A percentile compares a stretch with the other conserved stretches of the same genome.
These are phyloP conservation scores for Erodium texanum DNA, from an alignment of 441 rosid species.

Conservation along the genomic window DNA sequence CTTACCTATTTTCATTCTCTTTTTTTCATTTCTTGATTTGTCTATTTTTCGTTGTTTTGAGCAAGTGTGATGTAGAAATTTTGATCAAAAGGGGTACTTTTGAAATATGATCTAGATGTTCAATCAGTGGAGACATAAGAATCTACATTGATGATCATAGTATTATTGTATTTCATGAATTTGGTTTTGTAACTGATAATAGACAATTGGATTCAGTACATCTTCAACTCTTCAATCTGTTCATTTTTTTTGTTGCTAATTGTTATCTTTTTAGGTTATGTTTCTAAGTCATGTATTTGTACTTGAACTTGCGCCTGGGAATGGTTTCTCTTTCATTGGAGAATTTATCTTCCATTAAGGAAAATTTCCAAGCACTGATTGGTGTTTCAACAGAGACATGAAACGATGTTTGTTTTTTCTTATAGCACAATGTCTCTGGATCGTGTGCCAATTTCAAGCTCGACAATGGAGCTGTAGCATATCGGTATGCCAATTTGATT, in stretches of 20 bases:
- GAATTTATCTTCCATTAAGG: constrained; percentile 42
- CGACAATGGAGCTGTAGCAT: constrained; percentile 74
- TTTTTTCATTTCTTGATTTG: too few species aligned
- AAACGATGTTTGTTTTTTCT: not conserved
- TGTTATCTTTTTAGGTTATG: not conserved
- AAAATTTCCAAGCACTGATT: constrained; percentile 55
- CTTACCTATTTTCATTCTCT: too few species aligned
- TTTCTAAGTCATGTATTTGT: constrained; percentile 13
- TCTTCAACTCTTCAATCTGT: constrained; percentile 8
- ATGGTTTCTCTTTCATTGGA: constrained; percentile 86
- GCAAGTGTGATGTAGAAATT: too few species aligned
- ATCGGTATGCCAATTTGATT: constrained; percentile 77
- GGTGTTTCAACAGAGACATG: constrained; percentile 20
- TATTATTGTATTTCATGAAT: constrained; percentile 69
- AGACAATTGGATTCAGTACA: constrained; percentile 82
- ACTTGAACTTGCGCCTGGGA: constrained; percentile 52
- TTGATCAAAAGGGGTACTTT: too few species aligned
- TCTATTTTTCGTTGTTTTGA: too few species aligned
- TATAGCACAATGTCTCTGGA: constrained; percentile 73
- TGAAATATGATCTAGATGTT: too few species aligned
- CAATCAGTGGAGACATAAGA: too few species aligned
- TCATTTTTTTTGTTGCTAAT: constrained; percentile 6
- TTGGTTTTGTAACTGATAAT: constrained; percentile 78
- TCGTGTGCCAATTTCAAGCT: constrained; percentile 76
- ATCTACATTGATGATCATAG: too few species aligned